Percentiles rank a stretch among this genome's conserved stretches.
phyloP scores from a whole-genome alignment of 345 rosid genomes.

The Raphanus raphanistrum region DNA sequence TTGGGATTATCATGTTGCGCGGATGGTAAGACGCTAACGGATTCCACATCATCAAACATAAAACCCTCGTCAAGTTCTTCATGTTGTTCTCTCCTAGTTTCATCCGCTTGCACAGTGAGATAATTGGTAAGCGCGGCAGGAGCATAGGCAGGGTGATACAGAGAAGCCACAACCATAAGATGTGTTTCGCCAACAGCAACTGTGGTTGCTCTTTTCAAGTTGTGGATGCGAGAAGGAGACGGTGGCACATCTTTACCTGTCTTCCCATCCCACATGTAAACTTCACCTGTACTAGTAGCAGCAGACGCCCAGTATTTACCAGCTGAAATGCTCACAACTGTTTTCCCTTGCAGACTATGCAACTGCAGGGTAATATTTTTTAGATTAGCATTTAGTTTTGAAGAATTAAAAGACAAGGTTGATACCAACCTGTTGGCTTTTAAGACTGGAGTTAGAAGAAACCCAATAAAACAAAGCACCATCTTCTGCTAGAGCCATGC shows the following conservation, averaged over 20 bases:
- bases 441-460: conserved; percentile 84
- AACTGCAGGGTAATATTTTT: conserved; percentile 43
- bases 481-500: conserved; percentile 88
- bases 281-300: conserved; percentile 84
- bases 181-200: conserved; percentile 97
- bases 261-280: conserved; percentile 93
- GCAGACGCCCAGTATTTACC: conserved; percentile 95
- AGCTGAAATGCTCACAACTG: conserved; percentile 73
- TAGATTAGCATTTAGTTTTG: no score
- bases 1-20: conserved; percentile 38
- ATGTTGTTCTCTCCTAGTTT: conserved; percentile 32
- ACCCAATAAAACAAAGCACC: conserved; percentile 92
- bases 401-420: no score
- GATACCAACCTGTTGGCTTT: conserved; percentile 77
- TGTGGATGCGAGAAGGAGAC: conserved; percentile 64
- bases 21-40: conserved; percentile 33
- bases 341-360: conserved; percentile 57
- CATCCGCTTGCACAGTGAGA: conserved; percentile 40
- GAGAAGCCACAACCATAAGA: conserved; percentile 74
- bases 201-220: conserved; percentile 80
- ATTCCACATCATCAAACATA: conserved; percentile 55
- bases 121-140: conserved; percentile 38
- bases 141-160: conserved; percentile 74
- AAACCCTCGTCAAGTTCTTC: conserved; percentile 67
- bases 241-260: conserved; percentile 57